Evolutionary conservation across 129 eudicot species (phyloP), one percentile per base, ranked within the genome.

Genomic region (Centrapalus pauciflorus): DNA sequence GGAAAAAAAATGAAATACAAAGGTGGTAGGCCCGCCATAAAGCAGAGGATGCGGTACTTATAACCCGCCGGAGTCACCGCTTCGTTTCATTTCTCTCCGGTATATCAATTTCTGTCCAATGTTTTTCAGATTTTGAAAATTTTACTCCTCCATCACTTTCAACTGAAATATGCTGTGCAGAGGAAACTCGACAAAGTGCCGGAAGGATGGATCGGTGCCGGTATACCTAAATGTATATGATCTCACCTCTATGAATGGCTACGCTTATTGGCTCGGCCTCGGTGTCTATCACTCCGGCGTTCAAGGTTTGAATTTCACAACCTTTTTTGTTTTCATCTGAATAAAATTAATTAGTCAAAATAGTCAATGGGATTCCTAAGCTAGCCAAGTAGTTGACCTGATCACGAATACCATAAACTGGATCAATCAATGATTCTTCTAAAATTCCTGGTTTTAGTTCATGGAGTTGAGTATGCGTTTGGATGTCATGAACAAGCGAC

Each of bases 231-330:
- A 90, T 57, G 97, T 90, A 0, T 90, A 90, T 16, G 97, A 90
- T 79, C 85, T 90, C 34, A 87, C 95, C 27, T 46, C 97, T 34
- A 76, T 87, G 57, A 90, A 90, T 30, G 93, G 96, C 51, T 90
- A 85, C 21, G 94, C 95, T 51, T 90, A 90, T 49, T 90, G 97
- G 97, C 76, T 90, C 28, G 96, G 97, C 29, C 93, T 90, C 8
- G 97, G 97, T 5, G 94, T 77, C 49, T 87, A 90, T 63, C 97
- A 90, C 54, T 90, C 96, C 10, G 97, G 97, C 52, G 93, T 90
- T 12, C 88, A 90, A 87, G 97, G 96, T 90, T 21, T 30, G 55
- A 32, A 23, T 52, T 55, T 33, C 55, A 41, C 49, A 0, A 29
- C 51, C 13, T 37, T 23, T 48, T 63, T 62, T 28, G 2, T 38